Conservation (phyloP, 2,329 filamentous ascomycete species). For the Penicillium glabrum region DNA sequence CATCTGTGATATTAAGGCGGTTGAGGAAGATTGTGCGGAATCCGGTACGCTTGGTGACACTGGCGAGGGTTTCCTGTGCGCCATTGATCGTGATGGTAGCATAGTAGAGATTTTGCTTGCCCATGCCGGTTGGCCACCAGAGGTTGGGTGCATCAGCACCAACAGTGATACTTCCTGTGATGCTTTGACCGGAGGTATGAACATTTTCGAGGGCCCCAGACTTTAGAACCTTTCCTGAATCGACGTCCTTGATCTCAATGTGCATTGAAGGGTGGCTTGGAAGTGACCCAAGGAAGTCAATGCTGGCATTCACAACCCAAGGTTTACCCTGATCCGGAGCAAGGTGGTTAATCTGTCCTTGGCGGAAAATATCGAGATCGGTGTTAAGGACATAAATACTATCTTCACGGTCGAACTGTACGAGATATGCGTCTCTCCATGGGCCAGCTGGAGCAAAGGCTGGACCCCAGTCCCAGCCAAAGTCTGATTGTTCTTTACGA, state of each 20-base stretch:
- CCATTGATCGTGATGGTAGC: constrained; percentile 51
- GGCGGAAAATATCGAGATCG: constrained; percentile 59
- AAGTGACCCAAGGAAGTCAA: constrained; percentile 56
- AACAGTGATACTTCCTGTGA: constrained; percentile 52
- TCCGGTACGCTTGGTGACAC: constrained; percentile 55
- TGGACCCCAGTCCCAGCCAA: constrained; percentile 66
- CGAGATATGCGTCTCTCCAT: constrained; percentile 60
- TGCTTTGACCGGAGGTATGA: constrained; percentile 41
- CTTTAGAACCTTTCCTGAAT: constrained; percentile 40
- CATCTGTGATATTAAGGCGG: constrained; percentile 53
- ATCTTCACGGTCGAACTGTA: constrained; percentile 49
- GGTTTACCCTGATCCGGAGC: constrained; percentile 57
- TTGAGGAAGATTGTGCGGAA: constrained; percentile 65
- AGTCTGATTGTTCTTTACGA: constrained; percentile 62
- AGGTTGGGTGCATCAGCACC: constrained; percentile 49
- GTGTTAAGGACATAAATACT: constrained; percentile 53
- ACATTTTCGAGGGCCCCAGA: constrained; percentile 43
- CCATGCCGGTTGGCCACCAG: constrained; percentile 63
- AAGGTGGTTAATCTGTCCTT: constrained; percentile 59
- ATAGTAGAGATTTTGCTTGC: constrained; percentile 59
- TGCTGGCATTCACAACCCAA: constrained; percentile 62
- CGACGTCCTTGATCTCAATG: constrained; percentile 48
- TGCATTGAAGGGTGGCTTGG: constrained; percentile 45
- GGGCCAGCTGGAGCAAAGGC: constrained; percentile 63
- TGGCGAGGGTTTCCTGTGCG: constrained; percentile 40